Percentiles rank a stretch among this genome's conserved stretches.
Evolutionary conservation across 2,329 filamentous ascomycete genomes (phyloP).

Genomic region (Colletotrichum sp.): DNA sequence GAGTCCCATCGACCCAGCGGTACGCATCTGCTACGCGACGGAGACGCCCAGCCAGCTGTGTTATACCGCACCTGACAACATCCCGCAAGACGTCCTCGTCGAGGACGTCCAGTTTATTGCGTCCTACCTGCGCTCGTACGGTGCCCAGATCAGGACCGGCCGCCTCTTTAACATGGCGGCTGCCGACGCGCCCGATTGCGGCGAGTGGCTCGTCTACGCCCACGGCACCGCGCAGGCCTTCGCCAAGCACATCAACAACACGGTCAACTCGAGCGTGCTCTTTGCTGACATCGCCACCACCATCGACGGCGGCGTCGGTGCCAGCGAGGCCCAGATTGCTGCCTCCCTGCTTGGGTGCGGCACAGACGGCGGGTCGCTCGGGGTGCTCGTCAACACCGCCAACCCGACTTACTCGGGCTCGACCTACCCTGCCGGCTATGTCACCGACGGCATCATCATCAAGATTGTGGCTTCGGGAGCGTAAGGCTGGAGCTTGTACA

Average conservation of each 20-base stretch:
- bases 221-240: neutral
- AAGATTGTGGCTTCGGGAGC: neutral
- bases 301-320: neutral
- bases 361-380: neutral
- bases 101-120: neutral
- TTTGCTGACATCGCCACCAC: neutral
- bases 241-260: neutral
- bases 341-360: neutral
- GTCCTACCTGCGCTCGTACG: neutral
- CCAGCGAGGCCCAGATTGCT: neutral
- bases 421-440: neutral
- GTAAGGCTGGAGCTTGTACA: neutral
- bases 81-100: neutral
- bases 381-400: neutral
- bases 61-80: neutral
- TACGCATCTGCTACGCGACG: neutral
- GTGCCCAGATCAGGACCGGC: neutral
- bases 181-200: conserved; percentile 19
- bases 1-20: neutral
- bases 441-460: neutral
- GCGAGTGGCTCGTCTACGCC: conserved; percentile 22
- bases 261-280: neutral
- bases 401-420: neutral
- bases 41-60: neutral
- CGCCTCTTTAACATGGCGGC: conserved; percentile 21